These are phyloP conservation scores for Zymoseptoria ardabiliae DNA, from an alignment of 2,329 filamentous ascomycete species.

Conservation along the genomic window DNA sequence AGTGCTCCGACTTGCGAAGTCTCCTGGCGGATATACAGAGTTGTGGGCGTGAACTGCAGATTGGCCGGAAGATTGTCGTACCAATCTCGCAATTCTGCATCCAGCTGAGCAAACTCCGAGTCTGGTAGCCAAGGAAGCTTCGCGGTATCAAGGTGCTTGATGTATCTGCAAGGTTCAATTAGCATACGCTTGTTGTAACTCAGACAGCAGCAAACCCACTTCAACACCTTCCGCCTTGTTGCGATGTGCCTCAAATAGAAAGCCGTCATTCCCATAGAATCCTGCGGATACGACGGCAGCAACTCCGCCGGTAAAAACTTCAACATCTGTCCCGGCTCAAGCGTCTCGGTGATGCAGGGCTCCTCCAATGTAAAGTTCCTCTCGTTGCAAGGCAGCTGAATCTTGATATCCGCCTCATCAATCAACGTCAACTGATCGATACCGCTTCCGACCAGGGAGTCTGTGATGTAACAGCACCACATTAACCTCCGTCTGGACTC, in stretches of 20 bases:
- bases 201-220: conserved; percentile 1
- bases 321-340: conserved; percentile 17
- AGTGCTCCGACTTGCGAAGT: conserved; percentile 19
- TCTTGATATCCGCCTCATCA: conserved; percentile 21
- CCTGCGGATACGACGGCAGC: conserved; percentile 17
- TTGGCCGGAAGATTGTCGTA: conserved; percentile 20
- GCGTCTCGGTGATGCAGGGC: conserved; percentile 20
- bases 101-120: conserved; percentile 20
- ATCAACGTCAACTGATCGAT: conserved; percentile 21
- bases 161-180: conserved; percentile 7
- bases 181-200: not conserved
- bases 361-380: conserved; percentile 20
- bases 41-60: conserved; percentile 19
- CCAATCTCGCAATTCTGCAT: conserved; percentile 16
- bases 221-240: conserved; percentile 18
- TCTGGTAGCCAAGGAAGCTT: conserved; percentile 18
- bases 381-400: conserved; percentile 21
- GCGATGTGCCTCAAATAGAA: conserved; percentile 20
- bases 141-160: conserved; percentile 19
- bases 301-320: conserved; percentile 16
- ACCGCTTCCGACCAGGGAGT: conserved; percentile 18
- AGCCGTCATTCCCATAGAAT: conserved; percentile 21
- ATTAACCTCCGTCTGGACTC: conserved; percentile 21
- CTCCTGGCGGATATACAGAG: conserved; percentile 21
- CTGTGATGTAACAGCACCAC: conserved; percentile 22